Conservation (phyloP, 441 rosid species). For the Metrosideros polymorpha region DNA sequence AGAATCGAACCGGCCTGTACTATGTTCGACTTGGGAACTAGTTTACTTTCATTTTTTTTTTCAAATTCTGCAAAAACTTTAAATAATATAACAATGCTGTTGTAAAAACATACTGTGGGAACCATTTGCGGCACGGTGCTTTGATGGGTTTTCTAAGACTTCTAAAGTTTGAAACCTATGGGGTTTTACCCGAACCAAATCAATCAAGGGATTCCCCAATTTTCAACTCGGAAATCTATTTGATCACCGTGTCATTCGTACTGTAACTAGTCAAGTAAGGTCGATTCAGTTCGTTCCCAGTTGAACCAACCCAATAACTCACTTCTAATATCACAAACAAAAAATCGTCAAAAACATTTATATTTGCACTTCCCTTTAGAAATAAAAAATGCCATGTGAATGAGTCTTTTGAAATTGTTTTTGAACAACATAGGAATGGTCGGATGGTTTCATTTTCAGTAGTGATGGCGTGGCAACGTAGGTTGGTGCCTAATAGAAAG, state of each 20-base stretch:
- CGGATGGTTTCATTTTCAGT: too few relatives aligned
- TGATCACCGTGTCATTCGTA: fast-evolving
- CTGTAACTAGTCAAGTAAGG: background rate
- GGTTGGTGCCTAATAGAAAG: background rate
- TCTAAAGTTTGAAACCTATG: too few relatives aligned
- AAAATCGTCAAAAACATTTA: too few relatives aligned
- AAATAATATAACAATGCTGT: too few relatives aligned
- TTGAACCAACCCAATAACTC: too few relatives aligned
- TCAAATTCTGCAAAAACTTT: background rate
- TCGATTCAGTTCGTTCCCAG: fast-evolving
- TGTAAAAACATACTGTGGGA: background rate
- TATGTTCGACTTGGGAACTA: background rate
- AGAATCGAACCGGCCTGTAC: fast-evolving
- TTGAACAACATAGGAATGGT: background rate
- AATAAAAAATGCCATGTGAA: background rate
- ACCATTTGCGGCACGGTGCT: background rate
- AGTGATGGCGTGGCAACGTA: background rate
- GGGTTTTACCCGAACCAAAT: too few relatives aligned
- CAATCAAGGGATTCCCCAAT: background rate
- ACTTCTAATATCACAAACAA: too few relatives aligned
- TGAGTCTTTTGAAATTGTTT: background rate
- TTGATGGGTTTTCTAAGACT: background rate
- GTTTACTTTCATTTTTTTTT: background rate
- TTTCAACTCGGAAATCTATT: background rate
- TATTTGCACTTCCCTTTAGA: fast-evolving